Conservation (phyloP, 2,329 filamentous ascomycete species). For the Saccharata proteae region DNA sequence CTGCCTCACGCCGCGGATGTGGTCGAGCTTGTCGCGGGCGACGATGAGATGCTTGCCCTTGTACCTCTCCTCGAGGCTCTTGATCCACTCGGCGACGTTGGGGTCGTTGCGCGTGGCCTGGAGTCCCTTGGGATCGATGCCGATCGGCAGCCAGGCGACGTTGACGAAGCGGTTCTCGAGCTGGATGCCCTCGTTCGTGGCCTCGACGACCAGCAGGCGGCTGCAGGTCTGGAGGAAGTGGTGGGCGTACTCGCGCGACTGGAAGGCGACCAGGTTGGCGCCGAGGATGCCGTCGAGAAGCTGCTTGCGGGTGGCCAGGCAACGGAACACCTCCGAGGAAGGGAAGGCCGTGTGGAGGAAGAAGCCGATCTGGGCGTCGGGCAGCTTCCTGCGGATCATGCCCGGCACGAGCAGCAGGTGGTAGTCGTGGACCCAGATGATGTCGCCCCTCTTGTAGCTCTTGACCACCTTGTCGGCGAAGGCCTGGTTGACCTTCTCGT, state of each 20-base stretch:
- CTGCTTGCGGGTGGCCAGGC: slow-evolving; percentile 73
- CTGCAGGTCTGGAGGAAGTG: slow-evolving; percentile 96
- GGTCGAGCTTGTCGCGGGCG: slow-evolving; percentile 85
- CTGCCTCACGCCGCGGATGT: slow-evolving; percentile 82
- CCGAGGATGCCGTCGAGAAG: slow-evolving; percentile 87
- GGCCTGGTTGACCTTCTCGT: slow-evolving; percentile 81
- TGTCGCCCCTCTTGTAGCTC: slow-evolving; percentile 87
- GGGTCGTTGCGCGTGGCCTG: slow-evolving; percentile 56
- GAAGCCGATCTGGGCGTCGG: slow-evolving; percentile 90
- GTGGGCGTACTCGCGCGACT: slow-evolving; percentile 82
- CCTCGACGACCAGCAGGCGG: slow-evolving; percentile 79
- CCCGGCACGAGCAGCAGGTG: slow-evolving; percentile 78
- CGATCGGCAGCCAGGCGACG: slow-evolving; percentile 73
- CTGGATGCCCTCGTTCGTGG: slow-evolving; percentile 75
- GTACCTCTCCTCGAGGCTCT: slow-evolving; percentile 71
- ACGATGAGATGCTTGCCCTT: slow-evolving; percentile 83
- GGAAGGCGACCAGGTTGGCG: slow-evolving; percentile 85
- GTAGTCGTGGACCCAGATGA: slow-evolving; percentile 94
- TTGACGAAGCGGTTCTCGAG: slow-evolving; percentile 90
- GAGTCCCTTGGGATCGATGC: slow-evolving; percentile 74
- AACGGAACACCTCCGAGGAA: slow-evolving; percentile 91
- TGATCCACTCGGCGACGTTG: slow-evolving; percentile 67
- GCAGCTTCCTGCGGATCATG: slow-evolving; percentile 82
- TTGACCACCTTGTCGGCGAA: slow-evolving; percentile 85
- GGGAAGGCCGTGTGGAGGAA: slow-evolving; percentile 93